Evolutionary conservation across 2,329 filamentous ascomycete species (phyloP), one percentile per base, ranked within the genome.

Genomic region (Aspergillus oerlinghausenensis): DNA sequence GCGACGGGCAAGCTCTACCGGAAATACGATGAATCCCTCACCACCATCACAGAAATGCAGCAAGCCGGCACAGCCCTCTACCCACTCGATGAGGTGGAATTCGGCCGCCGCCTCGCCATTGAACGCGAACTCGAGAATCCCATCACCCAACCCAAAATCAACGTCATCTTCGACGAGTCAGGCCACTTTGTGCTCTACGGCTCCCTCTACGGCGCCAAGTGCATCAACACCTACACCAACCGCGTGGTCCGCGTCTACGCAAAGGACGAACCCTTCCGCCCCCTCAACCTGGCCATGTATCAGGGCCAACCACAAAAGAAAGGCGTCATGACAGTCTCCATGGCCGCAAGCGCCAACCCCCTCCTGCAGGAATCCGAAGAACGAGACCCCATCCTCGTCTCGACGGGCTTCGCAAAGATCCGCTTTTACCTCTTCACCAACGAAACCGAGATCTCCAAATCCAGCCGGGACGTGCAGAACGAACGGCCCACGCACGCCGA

Each of bases 351-450:
- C 35, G 88, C 85, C 65, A 99, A 99, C 71, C 94, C 95, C 0
- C 82, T 99, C 1, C 82, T 99, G 2, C 90, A 94, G 69, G 92
- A 97, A 78, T 90, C 94, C 1, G 93, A 97, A 74, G 85, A 86
- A 21, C 84, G 92, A 59, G 94, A 99, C 70, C 92, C 95, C 0
- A 93, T 97, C 69, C 80, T 99, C 7, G 83, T 95, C 48, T 82
- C 84, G 9, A 97, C 94, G 0, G 93, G 87, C 0, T 87, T 89
- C 49, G 89, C 87, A 60, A 97, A 96, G 75, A 84, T 89, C 28
- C 88, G 95, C 43, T 99, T 99, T 77, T 99, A 97, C 81, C 92
- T 97, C 86, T 99, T 97, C 75, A 96, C 90, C 38, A 96, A 97
- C 72, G 89, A 96, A 42, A 84, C 87, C 40, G 88, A 91, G 25